Percentiles rank a stretch among this genome's conserved stretches.
Evolutionary conservation across 164 flowering plant species (phyloP).

Genomic region (Aristolochia contorta): DNA sequence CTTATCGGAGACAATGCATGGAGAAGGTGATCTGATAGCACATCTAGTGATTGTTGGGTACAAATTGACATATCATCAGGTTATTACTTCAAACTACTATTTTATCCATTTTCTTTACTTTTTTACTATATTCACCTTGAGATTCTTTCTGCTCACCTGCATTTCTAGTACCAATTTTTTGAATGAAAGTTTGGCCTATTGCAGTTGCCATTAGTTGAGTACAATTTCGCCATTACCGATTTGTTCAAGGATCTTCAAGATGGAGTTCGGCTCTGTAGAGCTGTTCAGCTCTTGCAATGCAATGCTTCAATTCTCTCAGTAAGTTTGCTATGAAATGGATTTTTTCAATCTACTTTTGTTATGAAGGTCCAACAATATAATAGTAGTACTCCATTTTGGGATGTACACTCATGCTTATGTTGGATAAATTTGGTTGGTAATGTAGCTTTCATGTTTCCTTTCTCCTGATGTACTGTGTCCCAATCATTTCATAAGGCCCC

Average conservation of each 20-base stretch:
- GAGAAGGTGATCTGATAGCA: conserved; percentile 87
- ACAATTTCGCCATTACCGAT: conserved; percentile 57
- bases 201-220: conserved; percentile 74
- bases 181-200: conserved; percentile 2
- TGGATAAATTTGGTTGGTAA: too few relatives aligned
- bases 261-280: conserved; percentile 85
- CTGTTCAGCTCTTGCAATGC: conserved; percentile 56
- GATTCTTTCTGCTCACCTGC: not conserved
- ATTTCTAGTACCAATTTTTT: not conserved
- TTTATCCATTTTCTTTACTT: not conserved
- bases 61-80: conserved; percentile 80
- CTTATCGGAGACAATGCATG: conserved; percentile 84
- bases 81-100: conserved; percentile 15
- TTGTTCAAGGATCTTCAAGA: conserved; percentile 78
- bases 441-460: too few relatives aligned
- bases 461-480: too few relatives aligned
- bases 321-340: conserved; percentile 9
- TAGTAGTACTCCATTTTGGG: too few relatives aligned
- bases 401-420: too few relatives aligned
- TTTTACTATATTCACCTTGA: not conserved
- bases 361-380: too few relatives aligned
- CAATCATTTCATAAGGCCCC: not conserved
- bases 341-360: not conserved
- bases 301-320: conserved; percentile 79
- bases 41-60: conserved; percentile 79